These are phyloP conservation scores for Nematocida ausubeli DNA, from an alignment of 371 early-diverging fungal species.

Conservation along the genomic window DNA sequence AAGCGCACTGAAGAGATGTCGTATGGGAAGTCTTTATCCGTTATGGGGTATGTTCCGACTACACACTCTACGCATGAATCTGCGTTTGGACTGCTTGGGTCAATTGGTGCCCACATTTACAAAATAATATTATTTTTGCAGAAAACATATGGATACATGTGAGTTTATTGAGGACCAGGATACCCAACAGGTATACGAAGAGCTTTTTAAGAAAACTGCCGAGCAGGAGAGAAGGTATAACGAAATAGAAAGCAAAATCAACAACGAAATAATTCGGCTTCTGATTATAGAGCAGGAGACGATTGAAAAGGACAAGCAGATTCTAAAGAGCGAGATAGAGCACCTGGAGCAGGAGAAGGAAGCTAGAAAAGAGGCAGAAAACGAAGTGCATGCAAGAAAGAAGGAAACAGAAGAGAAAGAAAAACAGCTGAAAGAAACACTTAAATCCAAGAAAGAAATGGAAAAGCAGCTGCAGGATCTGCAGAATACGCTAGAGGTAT, in stretches of 20 bases:
- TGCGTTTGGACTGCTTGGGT: not conserved
- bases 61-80: not conserved
- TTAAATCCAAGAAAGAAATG: constrained; percentile 22
- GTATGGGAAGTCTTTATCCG: constrained; percentile 57
- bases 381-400: not conserved
- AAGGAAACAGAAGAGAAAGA: constrained; percentile 29
- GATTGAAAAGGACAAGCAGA: constrained; percentile 17
- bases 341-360: constrained; percentile 10
- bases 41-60: constrained; percentile 38
- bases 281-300: constrained; percentile 7
- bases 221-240: constrained; percentile 45
- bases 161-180: not conserved
- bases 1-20: constrained; percentile 53
- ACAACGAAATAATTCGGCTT: constrained; percentile 33
- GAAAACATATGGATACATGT: constrained; percentile 24
- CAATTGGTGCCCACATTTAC: not conserved
- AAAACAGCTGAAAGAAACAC: constrained; percentile 29
- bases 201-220: constrained; percentile 12
- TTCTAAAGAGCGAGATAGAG: constrained; percentile 4
- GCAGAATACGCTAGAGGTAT: not conserved
- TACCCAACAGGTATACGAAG: not conserved
- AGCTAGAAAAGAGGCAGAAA: not conserved
- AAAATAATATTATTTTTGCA: constrained; percentile 51
- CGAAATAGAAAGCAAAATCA: constrained; percentile 46
- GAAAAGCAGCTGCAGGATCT: constrained; percentile 8